phyloP scores from a whole-genome alignment of 2,329 filamentous ascomycete species.

The Elsinoe batatas region DNA sequence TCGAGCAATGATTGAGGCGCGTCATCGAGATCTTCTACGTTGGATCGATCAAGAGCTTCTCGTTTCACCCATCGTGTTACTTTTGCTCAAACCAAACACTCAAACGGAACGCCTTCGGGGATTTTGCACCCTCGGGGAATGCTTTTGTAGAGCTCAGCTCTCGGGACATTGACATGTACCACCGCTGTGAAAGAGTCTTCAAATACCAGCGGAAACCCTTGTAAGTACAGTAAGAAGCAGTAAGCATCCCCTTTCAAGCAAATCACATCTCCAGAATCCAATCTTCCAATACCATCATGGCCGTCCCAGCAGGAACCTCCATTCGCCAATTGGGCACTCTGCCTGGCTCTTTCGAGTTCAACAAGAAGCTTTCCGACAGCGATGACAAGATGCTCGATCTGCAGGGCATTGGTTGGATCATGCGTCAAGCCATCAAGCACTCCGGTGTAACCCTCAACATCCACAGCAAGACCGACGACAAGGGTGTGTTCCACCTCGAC shows the following conservation, averaged over 20 bases:
- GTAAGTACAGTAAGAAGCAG: neutral
- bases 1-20: neutral
- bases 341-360: constrained; percentile 60
- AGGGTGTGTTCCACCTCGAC: constrained; percentile 48
- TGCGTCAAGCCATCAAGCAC: constrained; percentile 47
- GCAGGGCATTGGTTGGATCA: constrained; percentile 34
- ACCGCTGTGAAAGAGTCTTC: neutral
- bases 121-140: constrained; percentile 9
- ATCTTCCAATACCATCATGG: constrained; percentile 44
- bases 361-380: constrained; percentile 62
- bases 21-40: constrained; percentile 9
- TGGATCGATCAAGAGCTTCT: neutral
- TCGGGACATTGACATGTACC: neutral
- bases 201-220: constrained; percentile 4
- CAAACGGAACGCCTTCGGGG: constrained; percentile 4
- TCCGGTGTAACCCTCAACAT: constrained; percentile 60
- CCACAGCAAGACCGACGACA: constrained; percentile 41
- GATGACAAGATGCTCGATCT: constrained; percentile 53
- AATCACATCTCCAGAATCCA: neutral
- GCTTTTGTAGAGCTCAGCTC: neutral
- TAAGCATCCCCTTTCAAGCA: neutral
- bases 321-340: constrained; percentile 59
- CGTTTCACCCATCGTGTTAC: neutral
- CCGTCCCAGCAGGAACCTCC: constrained; percentile 57
- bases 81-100: neutral